Evolutionary conservation across 2,329 filamentous ascomycete species (phyloP), one percentile per base, ranked within the genome.

Genomic region (Cercospora zeina): DNA sequence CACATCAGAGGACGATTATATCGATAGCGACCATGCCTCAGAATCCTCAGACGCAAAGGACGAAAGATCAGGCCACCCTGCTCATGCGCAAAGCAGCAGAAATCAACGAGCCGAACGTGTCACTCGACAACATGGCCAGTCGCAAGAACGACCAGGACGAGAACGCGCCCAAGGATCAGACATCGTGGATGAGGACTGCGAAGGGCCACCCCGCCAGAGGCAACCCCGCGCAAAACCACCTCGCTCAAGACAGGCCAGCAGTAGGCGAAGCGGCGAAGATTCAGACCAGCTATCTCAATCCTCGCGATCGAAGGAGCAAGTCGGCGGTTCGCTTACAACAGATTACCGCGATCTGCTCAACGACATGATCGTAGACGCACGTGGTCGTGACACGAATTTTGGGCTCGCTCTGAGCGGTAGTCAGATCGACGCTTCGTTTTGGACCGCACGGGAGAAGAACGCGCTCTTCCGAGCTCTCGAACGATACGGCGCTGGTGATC

Each of bases 361-460:
- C 66, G 75, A 78, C 21, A 82, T 85, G 30, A 85, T 88, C 58
- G 73, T 80, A n/a, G 82, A 87, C 9, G 65, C 63, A 2, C 34
- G 34, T 24, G 55, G 33, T 34, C 49, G 50, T 37, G 21, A 57
- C 6, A 45, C 34, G 10, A 55, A 34, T 9, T 39, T 39, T 8
- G 50, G 33, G 8, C 27, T 47, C 6, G 21, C 21, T 27, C 34
- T 68, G 61, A 62, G 73, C 53, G 55, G 77, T 36, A 82, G 83
- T 1, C 89, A 91, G 69, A 77, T 92, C 55, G 92, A 91, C 21
- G 80, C 85, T 27, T 86, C 87, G 0, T 68, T 76, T 10, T 97
- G 93, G 93, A 87, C 84, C 0, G 64, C 82, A 0, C 69, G 77
- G 1, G 93, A 97, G 71, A 96, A 96, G 72, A 78, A 82, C 1